A percentile compares a stretch with the other conserved stretches of the same genome.
phyloP scores from a whole-genome alignment of 2,329 filamentous ascomycete species.

The Pezicula carpinea region DNA sequence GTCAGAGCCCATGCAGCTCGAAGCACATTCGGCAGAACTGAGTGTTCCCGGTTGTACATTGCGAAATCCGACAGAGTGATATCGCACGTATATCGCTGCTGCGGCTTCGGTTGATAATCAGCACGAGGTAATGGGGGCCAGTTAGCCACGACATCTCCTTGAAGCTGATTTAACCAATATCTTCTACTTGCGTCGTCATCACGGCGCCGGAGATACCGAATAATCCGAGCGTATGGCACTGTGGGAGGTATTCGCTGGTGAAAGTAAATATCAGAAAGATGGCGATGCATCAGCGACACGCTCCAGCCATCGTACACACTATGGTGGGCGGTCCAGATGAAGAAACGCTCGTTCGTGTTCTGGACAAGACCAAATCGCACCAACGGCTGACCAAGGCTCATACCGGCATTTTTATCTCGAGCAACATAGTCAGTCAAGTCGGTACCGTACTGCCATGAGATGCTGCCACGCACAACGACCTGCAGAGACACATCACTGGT shows the following conservation, averaged over 20 bases:
- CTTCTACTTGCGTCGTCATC: constrained; percentile 4
- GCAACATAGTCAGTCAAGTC: constrained; percentile 1
- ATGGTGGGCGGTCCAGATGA: constrained; percentile 47
- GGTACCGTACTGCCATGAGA: constrained; percentile 1
- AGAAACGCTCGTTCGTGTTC: constrained; percentile 10
- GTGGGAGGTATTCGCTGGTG: background rate
- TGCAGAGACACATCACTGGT: constrained; percentile 1
- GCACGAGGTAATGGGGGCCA: constrained; percentile 9
- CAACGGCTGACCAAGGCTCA: background rate
- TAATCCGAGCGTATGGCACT: constrained; percentile 27
- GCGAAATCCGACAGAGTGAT: constrained; percentile 1
- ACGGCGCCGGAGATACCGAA: constrained; percentile 37
- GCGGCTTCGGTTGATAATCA: constrained; percentile 6
- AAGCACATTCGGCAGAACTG: constrained; percentile 6
- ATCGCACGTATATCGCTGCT: background rate
- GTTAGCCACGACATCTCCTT: constrained; percentile 1
- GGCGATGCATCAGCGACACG: constrained; percentile 19
- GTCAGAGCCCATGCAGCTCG: constrained; percentile 34
- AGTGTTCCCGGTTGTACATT: background rate
- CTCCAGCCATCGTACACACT: constrained; percentile 48
- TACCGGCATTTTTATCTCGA: background rate
- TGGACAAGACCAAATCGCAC: constrained; percentile 5
- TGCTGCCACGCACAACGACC: background rate
- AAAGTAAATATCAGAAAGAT: constrained; percentile 5
- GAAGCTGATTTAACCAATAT: constrained; percentile 7